Conservation (phyloP, 139 green algal genomes). For the Gonium pectorale region DNA sequence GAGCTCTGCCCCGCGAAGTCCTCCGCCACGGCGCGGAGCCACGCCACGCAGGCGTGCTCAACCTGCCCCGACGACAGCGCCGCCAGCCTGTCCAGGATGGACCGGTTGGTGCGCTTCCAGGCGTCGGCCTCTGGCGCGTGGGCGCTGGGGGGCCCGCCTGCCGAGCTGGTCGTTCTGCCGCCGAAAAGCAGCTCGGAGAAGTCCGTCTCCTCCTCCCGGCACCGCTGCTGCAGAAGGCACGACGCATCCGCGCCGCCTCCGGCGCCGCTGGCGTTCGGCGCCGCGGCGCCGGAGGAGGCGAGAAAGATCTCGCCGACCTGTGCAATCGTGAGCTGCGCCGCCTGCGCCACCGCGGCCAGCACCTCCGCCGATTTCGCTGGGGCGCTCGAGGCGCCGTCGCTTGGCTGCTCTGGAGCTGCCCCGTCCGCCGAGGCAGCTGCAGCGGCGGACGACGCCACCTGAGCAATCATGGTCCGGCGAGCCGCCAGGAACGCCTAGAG, state of each 20-base stretch:
- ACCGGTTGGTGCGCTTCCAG: conserved; percentile 42
- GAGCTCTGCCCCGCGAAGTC: conserved; percentile 50
- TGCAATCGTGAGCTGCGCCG: conserved; percentile 64
- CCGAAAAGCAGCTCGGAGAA: conserved; percentile 73
- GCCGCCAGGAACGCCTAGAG: conserved; percentile 29
- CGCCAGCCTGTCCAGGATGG: conserved; percentile 48
- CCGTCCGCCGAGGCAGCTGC: background rate
- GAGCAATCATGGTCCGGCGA: background rate
- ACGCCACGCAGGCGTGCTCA: conserved; percentile 69
- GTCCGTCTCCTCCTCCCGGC: conserved; percentile 62
- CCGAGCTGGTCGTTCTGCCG: background rate
- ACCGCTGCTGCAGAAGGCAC: conserved; percentile 60
- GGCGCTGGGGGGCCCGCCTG: background rate
- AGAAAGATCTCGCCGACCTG: conserved; percentile 86
- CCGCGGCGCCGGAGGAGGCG: background rate
- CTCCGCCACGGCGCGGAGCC: conserved; percentile 69
- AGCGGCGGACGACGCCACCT: conserved; percentile 4
- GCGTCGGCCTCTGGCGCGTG: conserved; percentile 50
- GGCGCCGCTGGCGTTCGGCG: background rate
- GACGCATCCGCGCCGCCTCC: conserved; percentile 43
- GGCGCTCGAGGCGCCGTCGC: background rate
- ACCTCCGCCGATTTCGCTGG: background rate
- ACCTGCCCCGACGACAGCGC: conserved; percentile 63
- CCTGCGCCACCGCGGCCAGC: conserved; percentile 53
- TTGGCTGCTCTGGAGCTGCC: too few species aligned